Base-by-base conservation (phyloP, 2,329 filamentous ascomycete species). In the Aspergillus transmontanensis region DNA sequence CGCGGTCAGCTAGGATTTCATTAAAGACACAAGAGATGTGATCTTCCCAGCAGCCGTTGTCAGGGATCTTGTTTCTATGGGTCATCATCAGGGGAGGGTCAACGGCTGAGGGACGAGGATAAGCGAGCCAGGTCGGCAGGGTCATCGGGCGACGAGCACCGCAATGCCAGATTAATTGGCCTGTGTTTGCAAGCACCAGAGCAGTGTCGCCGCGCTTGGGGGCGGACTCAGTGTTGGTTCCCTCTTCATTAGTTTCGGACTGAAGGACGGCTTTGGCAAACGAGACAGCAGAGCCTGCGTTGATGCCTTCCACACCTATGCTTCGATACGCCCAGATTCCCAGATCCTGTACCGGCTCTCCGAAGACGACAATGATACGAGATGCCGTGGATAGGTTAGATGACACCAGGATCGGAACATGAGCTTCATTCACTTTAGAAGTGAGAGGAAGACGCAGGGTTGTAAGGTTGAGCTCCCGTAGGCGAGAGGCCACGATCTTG, bases 161-260 rank as follows among this genome's bases (percentile, higher is more conserved):
- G 46, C 90, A 87, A 75, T 90, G 92, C 89, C 92, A 97, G 70
- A 89, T 82, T 21, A 91, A 80, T 78, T 96, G 89, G 5, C 92
- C 92, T 4, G 87, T 83, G 73, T 97, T 97, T 53, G 92, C 86
- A 30, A 97, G 80, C 32, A 97, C 79, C 61, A 97, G 79, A 3
- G 74, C 68, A 0, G 72, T 32, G 23, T 82, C 78, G 0, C 68
- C 55, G 0, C 75, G 66, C 5, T 74, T 58, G 6, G 34, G 14
- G 19, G 60, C 41, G n/a, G 26, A 16, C 14, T 41, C 56, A 39
- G 58, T 26, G 32, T 50, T 19, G 21, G 46, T 30, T 53, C 57
- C 30, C 9, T 59, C 41, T 50, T 30, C 56, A 28, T 45, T 28
- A 54, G 65, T 61, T 82, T 45, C 45, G 2, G 64, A 57, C 3